Evolutionary conservation across 345 rosid species (phyloP), one percentile per base, ranked within the genome.

Genomic region (Capsella bursapastoris): DNA sequence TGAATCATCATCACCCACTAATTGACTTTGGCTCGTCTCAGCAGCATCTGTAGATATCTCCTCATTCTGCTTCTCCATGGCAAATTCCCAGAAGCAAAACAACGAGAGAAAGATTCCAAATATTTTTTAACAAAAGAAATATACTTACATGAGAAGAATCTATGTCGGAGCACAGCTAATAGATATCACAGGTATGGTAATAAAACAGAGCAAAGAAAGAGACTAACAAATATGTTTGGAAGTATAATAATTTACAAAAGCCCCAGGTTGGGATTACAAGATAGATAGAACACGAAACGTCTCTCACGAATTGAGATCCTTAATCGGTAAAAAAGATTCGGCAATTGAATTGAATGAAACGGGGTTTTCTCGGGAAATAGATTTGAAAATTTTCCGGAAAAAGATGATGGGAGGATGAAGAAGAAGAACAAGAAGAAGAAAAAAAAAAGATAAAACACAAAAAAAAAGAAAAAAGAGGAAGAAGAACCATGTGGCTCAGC

Each of bases 11-110:
- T 52, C 25, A 22, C 25, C 64, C 11, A 35, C n/a, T 58, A 5
- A 58, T 16, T 72, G 82, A 63, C 52, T 73, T 75, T 78, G 88
- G 70, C 78, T 85, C 75, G 73, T 69, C 60, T 60, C 37, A 34
- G 37, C 81, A 7, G 74, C 80, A 67, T 82, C 85, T 38, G 79
- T 52, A 41, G 76, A 79, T 40, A 45, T 52, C 27, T 73, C 85
- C 57, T 73, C 82, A 59, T 50, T 55, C 7, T 68, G 71, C 71
- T 76, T 63, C 47, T 16, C 75, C 75, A 76, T 63, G 58, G 35
- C 12, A 49, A 31, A 57, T 18, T 15, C 38, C 14, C 63, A 72
- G 70, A 63, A 72, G 52, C 51, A 55, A 28, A 72, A 52, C 38
- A 15, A 6, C 34, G 31, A 66, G 71, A 55, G 71, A 57, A 48